Conservation (phyloP, 2,329 filamentous ascomycete species). For the Penicillium aurantiogriseum region DNA sequence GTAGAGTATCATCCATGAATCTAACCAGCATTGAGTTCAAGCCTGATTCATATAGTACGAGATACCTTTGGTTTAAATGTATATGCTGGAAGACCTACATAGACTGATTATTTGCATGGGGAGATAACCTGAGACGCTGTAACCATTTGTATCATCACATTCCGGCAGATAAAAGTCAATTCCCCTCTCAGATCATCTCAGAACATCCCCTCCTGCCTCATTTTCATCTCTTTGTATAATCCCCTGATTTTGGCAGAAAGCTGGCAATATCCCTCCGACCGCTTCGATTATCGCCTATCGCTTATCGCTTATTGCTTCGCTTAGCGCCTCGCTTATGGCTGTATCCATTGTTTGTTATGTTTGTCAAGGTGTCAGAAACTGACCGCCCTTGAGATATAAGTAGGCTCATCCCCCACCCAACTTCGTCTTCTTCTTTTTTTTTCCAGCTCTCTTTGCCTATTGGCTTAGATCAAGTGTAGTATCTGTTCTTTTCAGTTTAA, state of each 20-base stretch:
- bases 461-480: constrained; percentile 4
- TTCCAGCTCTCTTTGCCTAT: constrained; percentile 1
- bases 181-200: too few species aligned
- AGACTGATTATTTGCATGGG: too few species aligned
- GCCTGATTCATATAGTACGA: background rate
- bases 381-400: background rate
- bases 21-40: background rate
- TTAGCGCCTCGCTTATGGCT: background rate
- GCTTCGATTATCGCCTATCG: too few species aligned
- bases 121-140: background rate
- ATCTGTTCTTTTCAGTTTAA: constrained; percentile 1
- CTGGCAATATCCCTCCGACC: background rate
- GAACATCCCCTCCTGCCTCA: too few species aligned
- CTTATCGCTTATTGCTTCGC: too few species aligned
- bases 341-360: background rate
- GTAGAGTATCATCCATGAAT: background rate
- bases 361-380: background rate
- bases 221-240: too few species aligned
- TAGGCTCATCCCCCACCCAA: background rate
- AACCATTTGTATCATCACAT: background rate
- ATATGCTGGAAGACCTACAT: background rate
- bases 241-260: background rate
- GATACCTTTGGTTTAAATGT: background rate
- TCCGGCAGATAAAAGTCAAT: background rate
- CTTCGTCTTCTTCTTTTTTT: background rate